Evolutionary conservation across 495 filamentous ascomycete species (phyloP).

Genomic region (Apodospora peruviana): DNA sequence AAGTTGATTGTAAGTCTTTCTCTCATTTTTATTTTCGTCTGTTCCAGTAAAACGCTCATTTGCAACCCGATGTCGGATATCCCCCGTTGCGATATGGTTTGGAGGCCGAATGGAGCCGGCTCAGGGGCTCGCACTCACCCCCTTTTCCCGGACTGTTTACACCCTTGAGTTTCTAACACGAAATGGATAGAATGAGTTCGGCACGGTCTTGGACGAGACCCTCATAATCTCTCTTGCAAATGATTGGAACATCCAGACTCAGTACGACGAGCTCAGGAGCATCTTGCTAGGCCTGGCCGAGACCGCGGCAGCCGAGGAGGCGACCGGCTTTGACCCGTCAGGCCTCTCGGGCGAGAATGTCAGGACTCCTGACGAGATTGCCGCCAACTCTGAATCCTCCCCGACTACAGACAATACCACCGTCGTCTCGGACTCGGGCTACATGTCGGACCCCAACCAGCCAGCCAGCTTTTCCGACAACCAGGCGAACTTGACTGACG

Average conservation of each 20-base stretch:
- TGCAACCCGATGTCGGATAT: no score
- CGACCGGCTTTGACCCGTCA: constrained; percentile 71
- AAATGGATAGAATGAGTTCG: constrained; percentile 23
- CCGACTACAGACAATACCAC: constrained; percentile 18
- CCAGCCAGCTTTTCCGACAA: constrained; percentile 30
- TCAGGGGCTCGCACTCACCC: not conserved
- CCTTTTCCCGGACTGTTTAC: no score
- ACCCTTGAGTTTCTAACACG: no score
- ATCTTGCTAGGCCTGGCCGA: constrained; percentile 55
- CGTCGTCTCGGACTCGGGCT: constrained; percentile 24
- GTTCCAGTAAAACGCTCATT: no score
- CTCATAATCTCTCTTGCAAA: constrained; percentile 25
- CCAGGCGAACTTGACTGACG: constrained; percentile 37
- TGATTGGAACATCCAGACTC: constrained; percentile 54
- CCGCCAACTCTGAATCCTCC: constrained; percentile 10
- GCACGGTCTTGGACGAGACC: constrained; percentile 21
- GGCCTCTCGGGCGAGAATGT: constrained; percentile 39
- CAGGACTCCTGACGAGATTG: constrained; percentile 9
- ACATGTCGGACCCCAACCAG: constrained; percentile 10
- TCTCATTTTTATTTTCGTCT: not conserved
- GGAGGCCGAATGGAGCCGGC: not conserved
- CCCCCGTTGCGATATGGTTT: not conserved
- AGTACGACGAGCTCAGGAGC: constrained; percentile 59
- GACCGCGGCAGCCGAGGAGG: constrained; percentile 57
- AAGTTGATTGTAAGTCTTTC: not conserved